Percentiles rank a stretch among this genome's conserved stretches.
phyloP scores from a whole-genome alignment of 1,284 basidiomycete species.

The Leucoagaricus sp. region DNA sequence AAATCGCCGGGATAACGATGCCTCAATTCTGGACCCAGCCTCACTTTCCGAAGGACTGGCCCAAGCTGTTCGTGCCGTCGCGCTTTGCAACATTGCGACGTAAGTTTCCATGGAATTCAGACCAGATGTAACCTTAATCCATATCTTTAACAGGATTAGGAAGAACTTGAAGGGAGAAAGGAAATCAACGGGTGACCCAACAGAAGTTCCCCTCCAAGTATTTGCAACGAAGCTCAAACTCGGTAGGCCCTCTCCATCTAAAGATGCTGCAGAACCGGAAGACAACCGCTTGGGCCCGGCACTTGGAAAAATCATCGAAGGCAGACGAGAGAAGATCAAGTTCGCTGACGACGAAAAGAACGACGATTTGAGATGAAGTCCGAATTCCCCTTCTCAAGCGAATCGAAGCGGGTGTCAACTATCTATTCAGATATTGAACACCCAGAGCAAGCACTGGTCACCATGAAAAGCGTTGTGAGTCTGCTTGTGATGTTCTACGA shows the following conservation, averaged over 20 bases:
- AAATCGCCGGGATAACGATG: slow-evolving; percentile 25
- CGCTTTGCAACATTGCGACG: slow-evolving; percentile 40
- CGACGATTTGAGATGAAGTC: slow-evolving; percentile 29
- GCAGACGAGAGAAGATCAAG: slow-evolving; percentile 18
- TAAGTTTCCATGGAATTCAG: slow-evolving; percentile 19
- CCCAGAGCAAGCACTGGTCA: slow-evolving; percentile 27
- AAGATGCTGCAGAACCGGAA: slow-evolving; percentile 22
- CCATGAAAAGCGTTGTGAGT: slow-evolving; percentile 63
- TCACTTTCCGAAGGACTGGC: slow-evolving; percentile 25
- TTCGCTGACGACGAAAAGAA: slow-evolving; percentile 19
- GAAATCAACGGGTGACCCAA: slow-evolving; percentile 72
- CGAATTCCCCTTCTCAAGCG: slow-evolving; percentile 62
- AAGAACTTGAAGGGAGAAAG: slow-evolving; percentile 48
- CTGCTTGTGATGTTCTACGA: background rate
- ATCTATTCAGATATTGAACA: slow-evolving; percentile 33
- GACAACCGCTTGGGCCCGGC: slow-evolving; percentile 21
- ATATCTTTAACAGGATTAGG: slow-evolving; percentile 25
- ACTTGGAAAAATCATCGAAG: slow-evolving; percentile 25
- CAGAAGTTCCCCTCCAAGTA: slow-evolving; percentile 67
- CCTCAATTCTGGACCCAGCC: slow-evolving; percentile 19
- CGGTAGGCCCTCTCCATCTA: slow-evolving; percentile 29
- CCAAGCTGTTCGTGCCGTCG: slow-evolving; percentile 31
- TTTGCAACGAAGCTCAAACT: slow-evolving; percentile 50
- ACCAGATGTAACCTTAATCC: background rate
- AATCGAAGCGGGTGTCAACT: slow-evolving; percentile 62